Conservation (phyloP, 768 basidiomycete genomes). For the Holtermanniella nyarrowii region DNA sequence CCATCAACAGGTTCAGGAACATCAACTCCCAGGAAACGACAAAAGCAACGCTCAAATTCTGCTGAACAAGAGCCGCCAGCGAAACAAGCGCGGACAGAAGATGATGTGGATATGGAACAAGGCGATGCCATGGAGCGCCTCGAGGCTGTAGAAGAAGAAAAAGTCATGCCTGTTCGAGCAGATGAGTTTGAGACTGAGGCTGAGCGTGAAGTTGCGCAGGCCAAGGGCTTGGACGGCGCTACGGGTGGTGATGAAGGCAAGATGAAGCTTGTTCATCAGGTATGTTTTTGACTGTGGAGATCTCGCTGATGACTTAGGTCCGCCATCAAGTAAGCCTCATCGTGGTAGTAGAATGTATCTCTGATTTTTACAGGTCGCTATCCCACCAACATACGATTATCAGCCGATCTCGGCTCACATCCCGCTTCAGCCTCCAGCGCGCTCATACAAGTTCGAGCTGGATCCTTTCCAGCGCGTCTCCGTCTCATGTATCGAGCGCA, state of each 20-base stretch:
- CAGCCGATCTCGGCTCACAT: constrained; percentile 79
- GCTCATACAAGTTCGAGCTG: constrained; percentile 88
- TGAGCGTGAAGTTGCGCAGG: constrained; percentile 79
- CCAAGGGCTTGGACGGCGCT: constrained; percentile 67
- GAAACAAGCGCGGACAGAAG: neutral
- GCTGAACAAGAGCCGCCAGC: neutral
- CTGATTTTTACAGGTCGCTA: constrained; percentile 65
- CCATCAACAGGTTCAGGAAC: neutral
- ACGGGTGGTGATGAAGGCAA: constrained; percentile 36
- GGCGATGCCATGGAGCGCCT: constrained; percentile 4
- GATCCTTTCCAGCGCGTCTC: constrained; percentile 97
- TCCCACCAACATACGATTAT: constrained; percentile 86
- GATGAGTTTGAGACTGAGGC: constrained; percentile 94
- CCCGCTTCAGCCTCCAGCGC: constrained; percentile 79
- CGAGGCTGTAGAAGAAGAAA: constrained; percentile 8
- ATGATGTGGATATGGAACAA: neutral
- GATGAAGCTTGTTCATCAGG: constrained; percentile 41
- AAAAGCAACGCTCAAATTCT: neutral
- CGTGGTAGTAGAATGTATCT: neutral
- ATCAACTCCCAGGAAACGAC: neutral
- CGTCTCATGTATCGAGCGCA: constrained; percentile 86
- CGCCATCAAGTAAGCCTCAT: constrained; percentile 22
- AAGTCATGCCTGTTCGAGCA: constrained; percentile 60
- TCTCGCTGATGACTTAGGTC: constrained; percentile 4
- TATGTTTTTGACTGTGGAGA: constrained; percentile 9